Evolutionary conservation across 1,284 basidiomycete species (phyloP).

Genomic region (Anthracocystis setariae): DNA sequence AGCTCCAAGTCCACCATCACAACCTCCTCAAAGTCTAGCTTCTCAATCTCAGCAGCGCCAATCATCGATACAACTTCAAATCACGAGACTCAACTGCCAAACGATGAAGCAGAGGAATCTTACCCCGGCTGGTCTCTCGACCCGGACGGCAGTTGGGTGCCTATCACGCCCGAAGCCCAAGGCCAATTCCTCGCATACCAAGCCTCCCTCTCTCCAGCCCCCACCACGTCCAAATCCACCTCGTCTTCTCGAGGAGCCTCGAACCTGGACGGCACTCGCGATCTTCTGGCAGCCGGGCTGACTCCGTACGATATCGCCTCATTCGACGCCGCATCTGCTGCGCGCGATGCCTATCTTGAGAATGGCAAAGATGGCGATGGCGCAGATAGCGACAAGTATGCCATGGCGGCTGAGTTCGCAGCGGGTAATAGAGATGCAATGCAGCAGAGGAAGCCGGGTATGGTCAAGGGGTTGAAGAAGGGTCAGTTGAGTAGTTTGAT

Average conservation of each 20-base stretch:
- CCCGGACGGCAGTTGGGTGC: conserved; percentile 64
- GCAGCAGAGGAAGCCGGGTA: conserved; percentile 43
- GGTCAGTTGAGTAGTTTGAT: conserved; percentile 62
- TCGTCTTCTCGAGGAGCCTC: conserved; percentile 11
- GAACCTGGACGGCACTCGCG: conserved; percentile 44
- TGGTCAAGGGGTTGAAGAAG: conserved; percentile 47
- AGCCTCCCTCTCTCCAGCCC: conserved; percentile 5
- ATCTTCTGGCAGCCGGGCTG: conserved; percentile 22
- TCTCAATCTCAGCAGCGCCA: conserved; percentile 54
- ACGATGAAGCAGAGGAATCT: not conserved
- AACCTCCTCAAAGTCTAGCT: conserved; percentile 1
- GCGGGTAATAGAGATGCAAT: conserved; percentile 24
- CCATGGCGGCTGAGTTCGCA: conserved; percentile 35
- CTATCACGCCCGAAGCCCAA: conserved; percentile 65
- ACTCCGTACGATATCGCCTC: conserved; percentile 22
- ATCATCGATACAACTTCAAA: conserved; percentile 11
- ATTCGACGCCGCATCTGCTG: conserved; percentile 51
- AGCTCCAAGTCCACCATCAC: conserved; percentile 1
- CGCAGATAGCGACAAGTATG: conserved; percentile 34
- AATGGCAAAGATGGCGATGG: conserved; percentile 14
- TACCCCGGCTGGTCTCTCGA: conserved; percentile 65
- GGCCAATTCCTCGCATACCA: conserved; percentile 50
- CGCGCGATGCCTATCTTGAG: conserved; percentile 31
- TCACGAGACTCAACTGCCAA: not conserved
- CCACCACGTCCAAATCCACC: conserved; percentile 4